Conservation (phyloP, 495 filamentous ascomycete genomes). For the Amniculicola lignicola region DNA sequence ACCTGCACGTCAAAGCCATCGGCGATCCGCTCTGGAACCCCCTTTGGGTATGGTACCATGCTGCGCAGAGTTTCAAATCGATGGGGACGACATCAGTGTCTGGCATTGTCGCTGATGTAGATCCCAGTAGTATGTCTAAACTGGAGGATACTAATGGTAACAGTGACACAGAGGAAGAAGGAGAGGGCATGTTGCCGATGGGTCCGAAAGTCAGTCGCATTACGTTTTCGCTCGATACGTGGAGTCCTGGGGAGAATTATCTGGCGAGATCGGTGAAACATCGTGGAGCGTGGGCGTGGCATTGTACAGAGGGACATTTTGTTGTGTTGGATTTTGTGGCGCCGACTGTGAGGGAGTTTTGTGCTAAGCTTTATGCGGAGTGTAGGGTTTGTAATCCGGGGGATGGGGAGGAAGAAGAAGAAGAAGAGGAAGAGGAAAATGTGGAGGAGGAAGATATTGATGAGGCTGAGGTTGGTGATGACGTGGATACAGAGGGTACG, state of each 20-base stretch:
- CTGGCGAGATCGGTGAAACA: slow-evolving; percentile 11
- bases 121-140: too few species aligned
- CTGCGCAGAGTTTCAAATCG: slow-evolving; percentile 22
- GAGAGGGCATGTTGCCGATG: not conserved
- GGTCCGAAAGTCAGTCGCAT: slow-evolving; percentile 25
- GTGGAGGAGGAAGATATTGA: too few species aligned
- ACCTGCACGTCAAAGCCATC: slow-evolving; percentile 30
- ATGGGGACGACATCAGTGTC: not conserved
- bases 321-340: not conserved
- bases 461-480: too few species aligned
- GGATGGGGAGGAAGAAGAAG: slow-evolving; percentile 5
- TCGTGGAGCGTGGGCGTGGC: slow-evolving; percentile 22
- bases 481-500: too few species aligned
- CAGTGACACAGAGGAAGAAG: not conserved
- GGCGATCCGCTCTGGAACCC: slow-evolving; percentile 35
- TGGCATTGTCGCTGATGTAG: too few species aligned
- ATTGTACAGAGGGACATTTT: slow-evolving; percentile 18
- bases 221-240: slow-evolving; percentile 27
- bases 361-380: slow-evolving; percentile 24
- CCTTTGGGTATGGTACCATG: slow-evolving; percentile 34
- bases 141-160: not conserved
- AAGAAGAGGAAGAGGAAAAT: not conserved
- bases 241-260: slow-evolving; percentile 25
- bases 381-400: slow-evolving; percentile 25
- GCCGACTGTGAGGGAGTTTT: slow-evolving; percentile 26